Conservation (phyloP, 2,329 filamentous ascomycete genomes). For the Penicillium glabrum region DNA sequence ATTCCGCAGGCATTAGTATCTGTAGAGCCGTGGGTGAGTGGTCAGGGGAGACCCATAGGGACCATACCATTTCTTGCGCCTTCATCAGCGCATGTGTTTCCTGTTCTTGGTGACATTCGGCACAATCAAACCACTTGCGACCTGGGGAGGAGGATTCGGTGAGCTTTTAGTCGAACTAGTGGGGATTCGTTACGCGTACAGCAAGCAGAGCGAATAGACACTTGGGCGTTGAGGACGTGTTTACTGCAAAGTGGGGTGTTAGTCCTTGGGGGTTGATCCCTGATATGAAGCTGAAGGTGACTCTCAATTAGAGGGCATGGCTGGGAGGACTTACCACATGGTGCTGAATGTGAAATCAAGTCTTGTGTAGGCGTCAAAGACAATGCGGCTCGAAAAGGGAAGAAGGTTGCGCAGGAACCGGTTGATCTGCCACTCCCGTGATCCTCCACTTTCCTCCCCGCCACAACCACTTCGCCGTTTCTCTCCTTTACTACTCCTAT, state of each 20-base stretch:
- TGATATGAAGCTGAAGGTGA: neutral
- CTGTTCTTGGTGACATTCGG: conserved; percentile 84
- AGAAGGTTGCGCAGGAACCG: conserved; percentile 19
- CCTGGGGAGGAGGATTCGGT: conserved; percentile 50
- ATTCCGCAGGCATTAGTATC: conserved; percentile 20
- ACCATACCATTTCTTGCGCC: conserved; percentile 71
- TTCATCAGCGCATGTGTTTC: conserved; percentile 76
- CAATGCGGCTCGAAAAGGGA: conserved; percentile 5
- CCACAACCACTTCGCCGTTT: conserved; percentile 20
- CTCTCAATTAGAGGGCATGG: neutral
- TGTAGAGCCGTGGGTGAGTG: neutral
- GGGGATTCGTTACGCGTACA: conserved; percentile 58
- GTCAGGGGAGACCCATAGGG: too few species aligned
- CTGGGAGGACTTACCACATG: conserved; percentile 29
- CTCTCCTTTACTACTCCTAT: conserved; percentile 6
- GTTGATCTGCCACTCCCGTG: conserved; percentile 26
- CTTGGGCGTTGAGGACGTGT: conserved; percentile 97
- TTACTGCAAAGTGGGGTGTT: conserved; percentile 61
- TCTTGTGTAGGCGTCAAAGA: neutral
- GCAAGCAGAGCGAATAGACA: conserved; percentile 91
- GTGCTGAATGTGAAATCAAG: neutral
- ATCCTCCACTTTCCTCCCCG: conserved; percentile 27
- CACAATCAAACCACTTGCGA: conserved; percentile 98
- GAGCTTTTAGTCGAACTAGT: neutral
- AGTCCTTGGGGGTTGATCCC: conserved; percentile 4